These are phyloP conservation scores for Fusarium liriodendri DNA, from an alignment of 2,329 filamentous ascomycete species.

Conservation along the genomic window DNA sequence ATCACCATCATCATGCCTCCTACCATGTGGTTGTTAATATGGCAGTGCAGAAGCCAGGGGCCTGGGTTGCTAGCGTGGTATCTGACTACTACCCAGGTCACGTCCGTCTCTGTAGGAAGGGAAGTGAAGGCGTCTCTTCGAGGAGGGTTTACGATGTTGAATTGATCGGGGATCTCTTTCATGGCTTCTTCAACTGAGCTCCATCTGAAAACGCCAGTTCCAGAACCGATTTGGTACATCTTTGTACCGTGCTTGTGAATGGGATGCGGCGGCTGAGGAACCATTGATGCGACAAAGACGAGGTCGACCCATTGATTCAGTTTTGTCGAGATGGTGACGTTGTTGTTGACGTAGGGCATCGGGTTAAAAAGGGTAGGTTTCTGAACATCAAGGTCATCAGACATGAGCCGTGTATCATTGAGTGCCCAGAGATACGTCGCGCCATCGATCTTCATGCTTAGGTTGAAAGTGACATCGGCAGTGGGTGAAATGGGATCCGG, in stretches of 20 bases:
- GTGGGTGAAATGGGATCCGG: conserved; percentile 53
- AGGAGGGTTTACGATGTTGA: conserved; percentile 68
- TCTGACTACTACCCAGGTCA: conserved; percentile 60
- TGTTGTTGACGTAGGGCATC: conserved; percentile 46
- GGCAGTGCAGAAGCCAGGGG: conserved; percentile 67
- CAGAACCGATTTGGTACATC: conserved; percentile 67
- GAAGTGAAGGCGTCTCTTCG: conserved; percentile 57
- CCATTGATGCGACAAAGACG: conserved; percentile 58
- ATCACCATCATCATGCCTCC: conserved; percentile 68
- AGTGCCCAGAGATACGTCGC: conserved; percentile 65
- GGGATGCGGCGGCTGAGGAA: conserved; percentile 64
- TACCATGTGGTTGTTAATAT: conserved; percentile 64
- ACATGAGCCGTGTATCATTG: conserved; percentile 57
- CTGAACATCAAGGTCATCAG: conserved; percentile 49
- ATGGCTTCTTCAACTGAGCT: conserved; percentile 64
- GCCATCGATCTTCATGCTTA: conserved; percentile 54
- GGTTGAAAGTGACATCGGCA: conserved; percentile 59
- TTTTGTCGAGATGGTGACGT: conserved; percentile 61
- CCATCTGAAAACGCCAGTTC: conserved; percentile 63
- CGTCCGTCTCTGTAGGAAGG: conserved; percentile 29
- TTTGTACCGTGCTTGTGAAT: conserved; percentile 75
- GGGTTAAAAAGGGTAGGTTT: conserved; percentile 61
- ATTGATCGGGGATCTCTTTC: conserved; percentile 57
- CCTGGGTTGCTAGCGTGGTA: conserved; percentile 66
- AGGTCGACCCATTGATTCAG: conserved; percentile 66